These are phyloP conservation scores for Sporisorium sorghi DNA, from an alignment of 1,284 basidiomycete species.

Conservation along the genomic window DNA sequence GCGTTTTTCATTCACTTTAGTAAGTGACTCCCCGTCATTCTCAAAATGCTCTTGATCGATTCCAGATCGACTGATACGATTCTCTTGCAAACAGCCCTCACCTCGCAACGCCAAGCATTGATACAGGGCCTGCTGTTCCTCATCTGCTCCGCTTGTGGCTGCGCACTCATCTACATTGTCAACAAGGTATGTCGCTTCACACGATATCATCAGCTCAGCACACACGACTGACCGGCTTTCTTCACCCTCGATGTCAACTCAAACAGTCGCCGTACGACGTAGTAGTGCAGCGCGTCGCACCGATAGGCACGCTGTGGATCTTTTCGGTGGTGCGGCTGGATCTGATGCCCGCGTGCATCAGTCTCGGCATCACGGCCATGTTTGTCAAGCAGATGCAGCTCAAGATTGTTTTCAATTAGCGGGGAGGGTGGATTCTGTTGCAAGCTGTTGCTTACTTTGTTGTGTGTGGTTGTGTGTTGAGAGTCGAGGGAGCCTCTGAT, in stretches of 20 bases:
- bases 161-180: conserved; percentile 59
- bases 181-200: conserved; percentile 50
- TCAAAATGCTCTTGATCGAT: neutral
- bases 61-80: neutral
- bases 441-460: neutral
- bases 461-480: neutral
- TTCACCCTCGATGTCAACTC: neutral
- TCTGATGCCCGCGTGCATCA: conserved; percentile 58
- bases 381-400: conserved; percentile 39
- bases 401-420: conserved; percentile 41
- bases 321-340: conserved; percentile 67
- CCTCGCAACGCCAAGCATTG: conserved; percentile 39
- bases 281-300: conserved; percentile 66
- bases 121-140: conserved; percentile 44
- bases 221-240: neutral
- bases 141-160: conserved; percentile 48
- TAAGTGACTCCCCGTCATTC: too few relatives aligned
- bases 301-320: conserved; percentile 70
- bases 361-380: conserved; percentile 59
- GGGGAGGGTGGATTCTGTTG: too few relatives aligned
- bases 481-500: too few relatives aligned
- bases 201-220: too few relatives aligned
- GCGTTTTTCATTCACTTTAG: conserved; percentile 56
- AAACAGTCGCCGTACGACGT: conserved; percentile 58
- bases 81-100: conserved; percentile 30